Base-by-base conservation (phyloP, 345 rosid species). In the Ricinus communis region DNA sequence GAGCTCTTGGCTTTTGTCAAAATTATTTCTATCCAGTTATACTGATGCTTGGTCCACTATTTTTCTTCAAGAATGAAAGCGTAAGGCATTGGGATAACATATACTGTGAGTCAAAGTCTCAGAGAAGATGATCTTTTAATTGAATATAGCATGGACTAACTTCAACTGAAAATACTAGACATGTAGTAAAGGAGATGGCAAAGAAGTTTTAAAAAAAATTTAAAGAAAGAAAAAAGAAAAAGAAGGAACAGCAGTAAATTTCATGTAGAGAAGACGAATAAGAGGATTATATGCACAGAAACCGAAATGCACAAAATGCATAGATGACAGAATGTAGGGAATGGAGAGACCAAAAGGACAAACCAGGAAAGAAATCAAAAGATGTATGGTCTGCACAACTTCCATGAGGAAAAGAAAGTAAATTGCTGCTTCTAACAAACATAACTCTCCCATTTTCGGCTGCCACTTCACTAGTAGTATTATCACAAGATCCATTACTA, bases 331-430 rank as follows among this genome's bases (percentile, higher is more conserved):
- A 63, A 67, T 36, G 67, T 46, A 49, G 47, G 69, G 45, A 22
- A 14, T 45, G 40, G 38, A 62, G 33, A 61, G 71, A 49, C 33
- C 46, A 57, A 68, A 52, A 55, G 22, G 70, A 75, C 76, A 74
- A 66, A 80, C 82, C 83, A 54, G 81, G 51, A 79, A 76, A 68
- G 61, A 80, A 75, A 83, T 54, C 71, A 7, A 71, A 71, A 50
- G 76, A 54, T 63, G 71, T 62, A 8, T 52, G 74, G 15, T 53
- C 76, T 68, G 54, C 70, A 33, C 47, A 51, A 75, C n/a, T 13
- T 61, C 69, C 75, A 31, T 36, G 65, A 18, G 58, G 63, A 47
- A 53, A 25, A 58, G 55, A 33, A 30, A 70, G 47, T 19, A 55
- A 58, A 40, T 51, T 65, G 77, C 12, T 57, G 79, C 70, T 77